Conservation (phyloP, 2,329 filamentous ascomycete genomes). For the Arthrobotrys megalospora region DNA sequence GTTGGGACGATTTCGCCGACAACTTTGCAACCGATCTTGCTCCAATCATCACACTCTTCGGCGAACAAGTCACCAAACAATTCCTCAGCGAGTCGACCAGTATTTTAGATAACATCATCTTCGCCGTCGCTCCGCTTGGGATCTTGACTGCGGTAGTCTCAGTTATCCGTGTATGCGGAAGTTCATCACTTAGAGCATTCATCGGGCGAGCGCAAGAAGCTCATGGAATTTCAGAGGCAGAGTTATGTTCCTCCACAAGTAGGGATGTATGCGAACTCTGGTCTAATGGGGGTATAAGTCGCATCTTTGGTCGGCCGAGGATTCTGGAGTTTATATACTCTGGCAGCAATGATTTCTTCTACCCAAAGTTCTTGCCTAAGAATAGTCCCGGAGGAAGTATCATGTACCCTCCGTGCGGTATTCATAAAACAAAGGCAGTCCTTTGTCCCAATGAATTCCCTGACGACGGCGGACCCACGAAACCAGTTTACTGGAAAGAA, state of each 20-base stretch:
- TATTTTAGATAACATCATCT: conserved; percentile 60
- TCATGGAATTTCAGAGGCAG: conserved; percentile 62
- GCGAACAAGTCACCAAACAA: conserved; percentile 66
- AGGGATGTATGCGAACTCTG: conserved; percentile 13
- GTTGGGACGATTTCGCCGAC: conserved; percentile 43
- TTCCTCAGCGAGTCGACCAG: conserved; percentile 65
- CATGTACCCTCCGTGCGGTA: conserved; percentile 8
- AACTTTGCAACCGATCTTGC: conserved; percentile 44
- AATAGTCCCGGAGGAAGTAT: background rate
- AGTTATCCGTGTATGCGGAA: conserved; percentile 65
- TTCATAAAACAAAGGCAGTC: conserved; percentile 8
- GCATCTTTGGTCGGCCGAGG: conserved; percentile 62
- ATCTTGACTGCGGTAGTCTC: conserved; percentile 68
- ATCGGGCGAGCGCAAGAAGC: conserved; percentile 67
- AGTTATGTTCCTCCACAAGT: conserved; percentile 64
- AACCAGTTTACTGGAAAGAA: background rate
- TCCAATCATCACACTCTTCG: conserved; percentile 64
- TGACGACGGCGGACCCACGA: background rate
- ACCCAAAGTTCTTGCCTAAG: background rate
- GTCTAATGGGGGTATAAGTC: conserved; percentile 35
- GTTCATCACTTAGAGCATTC: conserved; percentile 65
- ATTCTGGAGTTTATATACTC: conserved; percentile 66
- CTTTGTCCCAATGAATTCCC: background rate
- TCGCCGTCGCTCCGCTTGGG: conserved; percentile 62
- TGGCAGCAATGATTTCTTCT: conserved; percentile 5